Evolutionary conservation across 352 stramenopile species (phyloP).

Genomic region (Phytophthora idaei): DNA sequence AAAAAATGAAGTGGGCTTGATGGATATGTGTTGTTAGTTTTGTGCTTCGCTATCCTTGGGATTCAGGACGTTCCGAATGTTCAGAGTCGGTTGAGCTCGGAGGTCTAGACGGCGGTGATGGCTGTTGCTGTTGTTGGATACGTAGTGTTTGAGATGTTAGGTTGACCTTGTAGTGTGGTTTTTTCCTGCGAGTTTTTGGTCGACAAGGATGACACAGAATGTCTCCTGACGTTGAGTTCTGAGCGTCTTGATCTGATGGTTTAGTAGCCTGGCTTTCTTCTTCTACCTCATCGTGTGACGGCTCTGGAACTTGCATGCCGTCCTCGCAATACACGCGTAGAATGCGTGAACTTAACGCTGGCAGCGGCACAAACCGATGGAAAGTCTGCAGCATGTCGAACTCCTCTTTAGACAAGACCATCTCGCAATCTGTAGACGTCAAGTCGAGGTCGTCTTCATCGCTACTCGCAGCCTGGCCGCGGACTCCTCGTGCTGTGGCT

Average conservation of each 20-base stretch:
- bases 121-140: neutral
- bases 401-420: conserved; percentile 57
- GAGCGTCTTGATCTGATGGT: neutral
- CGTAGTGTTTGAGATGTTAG: conserved; percentile 33
- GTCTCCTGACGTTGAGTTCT: conserved; percentile 26
- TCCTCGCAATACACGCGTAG: conserved; percentile 59
- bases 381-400: conserved; percentile 64
- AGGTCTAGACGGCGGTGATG: neutral
- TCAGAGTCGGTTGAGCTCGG: conserved; percentile 22
- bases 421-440: conserved; percentile 32
- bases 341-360: conserved; percentile 56
- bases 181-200: conserved; percentile 39
- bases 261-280: neutral
- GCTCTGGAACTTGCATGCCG: conserved; percentile 52
- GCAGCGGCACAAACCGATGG: conserved; percentile 59
- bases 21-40: conserved; percentile 5
- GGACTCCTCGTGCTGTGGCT: conserved; percentile 11
- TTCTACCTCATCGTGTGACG: neutral
- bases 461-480: neutral
- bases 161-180: conserved; percentile 56
- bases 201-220: conserved; percentile 40
- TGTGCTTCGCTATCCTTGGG: conserved; percentile 9
- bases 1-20: conserved; percentile 15
- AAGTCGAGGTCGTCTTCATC: conserved; percentile 20
- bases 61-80: conserved; percentile 19